Percentiles rank a stretch among this genome's conserved stretches.
Conservation (phyloP, 495 filamentous ascomycete species). For the Bacidia rubella region DNA sequence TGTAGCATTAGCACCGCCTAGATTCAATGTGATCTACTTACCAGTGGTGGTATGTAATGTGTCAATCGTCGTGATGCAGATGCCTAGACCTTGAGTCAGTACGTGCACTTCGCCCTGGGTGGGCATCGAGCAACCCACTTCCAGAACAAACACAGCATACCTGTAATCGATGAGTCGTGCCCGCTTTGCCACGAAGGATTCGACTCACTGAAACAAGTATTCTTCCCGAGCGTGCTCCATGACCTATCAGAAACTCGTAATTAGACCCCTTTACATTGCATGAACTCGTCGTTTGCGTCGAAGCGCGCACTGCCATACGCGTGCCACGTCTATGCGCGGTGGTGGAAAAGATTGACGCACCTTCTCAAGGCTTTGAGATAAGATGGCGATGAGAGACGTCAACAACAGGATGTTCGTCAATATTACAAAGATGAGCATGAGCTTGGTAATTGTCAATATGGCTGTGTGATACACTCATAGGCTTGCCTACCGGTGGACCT, state of each 20-base stretch:
- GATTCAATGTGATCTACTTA: conserved; percentile 24
- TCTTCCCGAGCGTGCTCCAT: conserved; percentile 53
- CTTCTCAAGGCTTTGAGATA: conserved; percentile 78
- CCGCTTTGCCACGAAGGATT: background rate
- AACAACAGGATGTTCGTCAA: conserved; percentile 86
- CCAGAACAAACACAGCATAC: conserved; percentile 58
- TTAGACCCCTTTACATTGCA: conserved; percentile 2
- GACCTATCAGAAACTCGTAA: conserved; percentile 31
- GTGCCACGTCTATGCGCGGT: background rate
- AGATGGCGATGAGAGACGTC: conserved; percentile 79
- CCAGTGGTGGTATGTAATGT: conserved; percentile 59
- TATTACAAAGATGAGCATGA: conserved; percentile 60
- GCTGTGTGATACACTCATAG: conserved; percentile 16
- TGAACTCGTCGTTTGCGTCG: conserved; percentile 7
- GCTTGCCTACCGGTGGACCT: conserved; percentile 14
- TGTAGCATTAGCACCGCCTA: background rate
- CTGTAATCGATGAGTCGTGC: conserved; percentile 20
- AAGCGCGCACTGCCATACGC: conserved; percentile 24
- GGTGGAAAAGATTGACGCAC: conserved; percentile 35
- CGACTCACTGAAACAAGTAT: conserved; percentile 64
- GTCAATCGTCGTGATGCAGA: conserved; percentile 68
- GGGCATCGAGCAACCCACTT: conserved; percentile 23
- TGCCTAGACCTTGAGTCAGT: conserved; percentile 28
- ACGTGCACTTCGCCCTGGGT: background rate
- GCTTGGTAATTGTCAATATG: conserved; percentile 4